phyloP scores from a whole-genome alignment of 2,329 filamentous ascomycete species.

The Pleomassaria siparia region DNA sequence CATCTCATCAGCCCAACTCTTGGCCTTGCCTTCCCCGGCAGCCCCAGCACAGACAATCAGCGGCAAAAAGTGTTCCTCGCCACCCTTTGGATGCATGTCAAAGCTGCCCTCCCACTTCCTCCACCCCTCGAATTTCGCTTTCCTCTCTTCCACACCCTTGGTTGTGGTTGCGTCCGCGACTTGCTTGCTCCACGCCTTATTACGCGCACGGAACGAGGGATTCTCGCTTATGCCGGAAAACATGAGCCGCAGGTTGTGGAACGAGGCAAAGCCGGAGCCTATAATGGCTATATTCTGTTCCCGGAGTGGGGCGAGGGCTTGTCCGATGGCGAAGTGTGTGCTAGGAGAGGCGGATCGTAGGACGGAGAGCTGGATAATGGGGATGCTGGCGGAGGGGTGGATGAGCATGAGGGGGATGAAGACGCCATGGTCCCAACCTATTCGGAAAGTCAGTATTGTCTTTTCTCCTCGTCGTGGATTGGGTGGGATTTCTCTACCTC shows the following conservation, averaged over 20 bases:
- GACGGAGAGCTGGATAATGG: slow-evolving; percentile 61
- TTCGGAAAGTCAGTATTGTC: neutral
- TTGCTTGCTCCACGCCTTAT: slow-evolving; percentile 50
- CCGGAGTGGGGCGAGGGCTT: slow-evolving; percentile 54
- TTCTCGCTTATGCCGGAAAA: slow-evolving; percentile 32
- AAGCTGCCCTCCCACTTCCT: slow-evolving; percentile 52
- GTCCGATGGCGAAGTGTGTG: slow-evolving; percentile 55
- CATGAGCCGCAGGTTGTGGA: slow-evolving; percentile 59
- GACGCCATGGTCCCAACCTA: slow-evolving; percentile 63
- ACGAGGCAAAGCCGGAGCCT: slow-evolving; percentile 61
- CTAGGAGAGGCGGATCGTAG: slow-evolving; percentile 54
- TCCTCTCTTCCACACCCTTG: slow-evolving; percentile 39
- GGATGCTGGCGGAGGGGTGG: slow-evolving; percentile 54
- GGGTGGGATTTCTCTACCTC: slow-evolving; percentile 25
- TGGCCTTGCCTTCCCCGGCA: slow-evolving; percentile 47
- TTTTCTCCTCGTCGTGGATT: neutral
- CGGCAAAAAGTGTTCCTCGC: slow-evolving; percentile 62
- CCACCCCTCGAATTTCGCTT: slow-evolving; percentile 50
- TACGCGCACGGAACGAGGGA: slow-evolving; percentile 33
- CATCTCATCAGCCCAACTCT: slow-evolving; percentile 54
- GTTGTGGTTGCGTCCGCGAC: slow-evolving; percentile 47
- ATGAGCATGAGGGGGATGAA: slow-evolving; percentile 61
- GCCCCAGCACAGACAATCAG: slow-evolving; percentile 60
- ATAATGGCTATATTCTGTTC: slow-evolving; percentile 59
- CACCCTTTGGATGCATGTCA: slow-evolving; percentile 56